Evolutionary conservation across 768 basidiomycete species (phyloP).

Genomic region (Suillus subluteus): DNA sequence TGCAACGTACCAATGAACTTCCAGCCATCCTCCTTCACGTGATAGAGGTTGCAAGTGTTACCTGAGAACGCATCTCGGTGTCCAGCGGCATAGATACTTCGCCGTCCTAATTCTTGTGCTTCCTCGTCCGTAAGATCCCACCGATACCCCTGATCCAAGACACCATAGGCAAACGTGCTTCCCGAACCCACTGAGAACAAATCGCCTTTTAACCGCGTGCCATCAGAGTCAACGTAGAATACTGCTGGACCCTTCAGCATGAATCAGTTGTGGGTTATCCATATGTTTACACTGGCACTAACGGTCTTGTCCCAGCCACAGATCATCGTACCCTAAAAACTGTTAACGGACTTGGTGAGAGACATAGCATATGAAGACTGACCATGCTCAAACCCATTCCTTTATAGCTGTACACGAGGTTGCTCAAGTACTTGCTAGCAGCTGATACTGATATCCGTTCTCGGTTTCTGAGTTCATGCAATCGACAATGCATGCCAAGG

Average conservation of each 20-base stretch:
- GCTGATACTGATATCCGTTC: slow-evolving; percentile 99
- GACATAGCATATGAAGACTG: slow-evolving; percentile 15
- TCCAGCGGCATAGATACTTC: slow-evolving; percentile 95
- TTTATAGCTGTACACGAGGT: slow-evolving; percentile 97
- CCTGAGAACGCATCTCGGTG: slow-evolving; percentile 97
- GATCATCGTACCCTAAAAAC: slow-evolving; percentile 92
- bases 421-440: slow-evolving; percentile 95
- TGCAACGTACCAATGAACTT: slow-evolving; percentile 80
- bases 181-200: slow-evolving; percentile 99
- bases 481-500: slow-evolving; percentile 94
- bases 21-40: slow-evolving; percentile 96
- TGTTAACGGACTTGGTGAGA: slow-evolving; percentile 10
- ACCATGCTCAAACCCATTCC: slow-evolving; percentile 99
- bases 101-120: slow-evolving; percentile 89
- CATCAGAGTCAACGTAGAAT: slow-evolving; percentile 98
- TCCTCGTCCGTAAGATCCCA: slow-evolving; percentile 95
- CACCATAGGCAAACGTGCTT: slow-evolving; percentile 98
- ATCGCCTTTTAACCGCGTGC: slow-evolving; percentile 92
- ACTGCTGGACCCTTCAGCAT: slow-evolving; percentile 77
- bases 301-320: slow-evolving; percentile 99
- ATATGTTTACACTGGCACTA: slow-evolving; percentile 29
- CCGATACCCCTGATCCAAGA: slow-evolving; percentile 91
- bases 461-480: slow-evolving; percentile 94
- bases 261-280: slow-evolving; percentile 8
- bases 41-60: slow-evolving; percentile 95